Evolutionary conservation across 1,139 yeast genomes (phyloP), one percentile per base, ranked within the genome.

Genomic region (Meyerozyma smithsonii): DNA sequence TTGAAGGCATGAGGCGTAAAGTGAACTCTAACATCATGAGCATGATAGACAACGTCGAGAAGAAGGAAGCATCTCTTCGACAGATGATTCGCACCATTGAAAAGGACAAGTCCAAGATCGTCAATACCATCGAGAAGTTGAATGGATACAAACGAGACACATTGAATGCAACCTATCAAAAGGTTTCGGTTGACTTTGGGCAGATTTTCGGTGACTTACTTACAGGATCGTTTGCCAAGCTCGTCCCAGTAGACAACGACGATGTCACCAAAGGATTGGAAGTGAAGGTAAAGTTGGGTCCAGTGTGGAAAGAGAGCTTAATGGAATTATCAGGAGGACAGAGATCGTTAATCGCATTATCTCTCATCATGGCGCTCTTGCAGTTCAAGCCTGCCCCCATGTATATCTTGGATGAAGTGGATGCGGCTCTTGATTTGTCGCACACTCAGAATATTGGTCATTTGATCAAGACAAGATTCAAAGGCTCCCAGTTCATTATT

Each of bases 401-500:
- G 96, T 92, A 92, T 58, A 90, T 92, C 52, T 69, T 92, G 43
- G 98, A 92, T 63, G 98, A 92, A 63, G 97, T 92, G 28, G 98
- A 92, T 64, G 98, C 99, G 1, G 99, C 99, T 1, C 74, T 94
- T 48, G 99, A 94, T 69, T 74, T 90, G 47, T 87, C 95, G 40
- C 99, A 94, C 59, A 94, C 99, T 1, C 97, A 94, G 61, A 92
- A 92, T 55, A 92, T 94, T 54, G 99, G 99, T 4, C 96, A 89
- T 56, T 71, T 94, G 56, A 92, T 94, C 61, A 92, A 90, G 64
- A 90, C 97, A 0, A 71, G 96, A 51, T 94, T 94, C 63, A 84
- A 86, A 58, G 97, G 96, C 0, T 84, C 97, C 2, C 99, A 94
- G 58, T 94, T 94, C 56, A 90, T 94, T 49, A 95, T 94, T 41